Evolutionary conservation across 2,329 filamentous ascomycete species (phyloP).

Genomic region (Harringtonia aguacate): DNA sequence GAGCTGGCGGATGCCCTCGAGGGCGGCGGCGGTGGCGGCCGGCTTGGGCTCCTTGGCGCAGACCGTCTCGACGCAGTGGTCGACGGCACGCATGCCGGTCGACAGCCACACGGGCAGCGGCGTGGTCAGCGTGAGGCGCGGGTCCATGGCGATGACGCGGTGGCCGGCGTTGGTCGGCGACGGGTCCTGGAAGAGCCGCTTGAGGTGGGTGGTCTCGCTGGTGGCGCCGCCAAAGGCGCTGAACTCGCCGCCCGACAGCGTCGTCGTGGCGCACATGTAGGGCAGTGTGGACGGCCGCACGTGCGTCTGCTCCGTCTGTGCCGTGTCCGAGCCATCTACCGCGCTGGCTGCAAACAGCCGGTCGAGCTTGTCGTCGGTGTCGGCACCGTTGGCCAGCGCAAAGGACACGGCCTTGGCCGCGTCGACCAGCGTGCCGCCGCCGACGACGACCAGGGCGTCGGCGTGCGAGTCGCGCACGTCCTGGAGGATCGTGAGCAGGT

Average conservation of each 20-base stretch:
- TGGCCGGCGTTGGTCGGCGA: slow-evolving; percentile 23
- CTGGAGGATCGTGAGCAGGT: slow-evolving; percentile 9
- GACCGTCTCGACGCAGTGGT: slow-evolving; percentile 47
- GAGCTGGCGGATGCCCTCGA: slow-evolving; percentile 27
- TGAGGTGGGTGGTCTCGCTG: slow-evolving; percentile 11
- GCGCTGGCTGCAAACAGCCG: slow-evolving; percentile 2
- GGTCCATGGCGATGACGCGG: slow-evolving; percentile 38
- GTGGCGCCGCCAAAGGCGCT: slow-evolving; percentile 13
- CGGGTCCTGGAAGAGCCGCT: slow-evolving; percentile 15
- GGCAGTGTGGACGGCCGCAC: slow-evolving; percentile 9
- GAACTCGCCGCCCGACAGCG: slow-evolving; percentile 15
- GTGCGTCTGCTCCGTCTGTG: not conserved
- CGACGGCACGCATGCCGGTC: slow-evolving; percentile 44
- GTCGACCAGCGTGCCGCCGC: slow-evolving; percentile 13
- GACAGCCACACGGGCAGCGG: slow-evolving; percentile 43
- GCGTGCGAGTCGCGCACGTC: slow-evolving; percentile 7
- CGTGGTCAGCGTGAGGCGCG: slow-evolving; percentile 32
- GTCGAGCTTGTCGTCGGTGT: slow-evolving; percentile 8
- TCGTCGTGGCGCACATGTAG: slow-evolving; percentile 12
- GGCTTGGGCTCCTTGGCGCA: slow-evolving; percentile 29
- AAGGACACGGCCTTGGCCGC: slow-evolving; percentile 8
- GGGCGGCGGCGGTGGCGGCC: slow-evolving; percentile 15
- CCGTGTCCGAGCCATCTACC: no score
- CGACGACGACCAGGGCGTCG: not conserved
- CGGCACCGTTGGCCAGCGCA: slow-evolving; percentile 11